Base-by-base conservation (phyloP, 2,329 filamentous ascomycete genomes). In the Paraphaeosphaeria minitans region DNA sequence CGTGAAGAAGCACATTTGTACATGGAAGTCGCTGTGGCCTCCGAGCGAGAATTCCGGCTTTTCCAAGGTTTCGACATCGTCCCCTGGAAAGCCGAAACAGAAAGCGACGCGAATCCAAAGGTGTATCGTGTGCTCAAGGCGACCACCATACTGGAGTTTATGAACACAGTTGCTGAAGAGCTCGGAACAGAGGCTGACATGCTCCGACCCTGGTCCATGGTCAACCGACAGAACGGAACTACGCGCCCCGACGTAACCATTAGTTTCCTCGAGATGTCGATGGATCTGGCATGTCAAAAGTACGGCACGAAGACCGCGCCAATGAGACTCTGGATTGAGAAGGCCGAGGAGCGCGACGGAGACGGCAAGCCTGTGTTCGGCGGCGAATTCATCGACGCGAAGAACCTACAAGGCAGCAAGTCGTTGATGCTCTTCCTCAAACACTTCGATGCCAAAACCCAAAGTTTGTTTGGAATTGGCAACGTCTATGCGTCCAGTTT, bases 181-280 rank as follows among this genome's bases (percentile, higher is more conserved):
- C 82, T 90, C 51, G 83, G 82, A 0, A 77, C 90, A 51, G 87
- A 93, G 46, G 82, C 89, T 0, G 87, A 87, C 57, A 85, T 86
- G 61, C 79, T 98, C 24, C 87, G 95, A 22, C 85, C 97, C 19
- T 99, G 95, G 96, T 87, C 92, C 55, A 97, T 99, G 93, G 95
- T 99, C 1, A 98, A 97, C 73, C 89, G 95, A 12, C 95, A 99
- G 76, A 99, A 99, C 75, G 97, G 97, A 78, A 99, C 95, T 0
- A 89, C 92, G 39, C 87, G 95, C 19, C 95, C 96, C 0, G 95
- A 99, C 73, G 89, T 92, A 58, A 91, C 93, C 0, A 87, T 99
- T 50, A 86, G 86, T 74, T 93, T 96, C 70, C 79, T 87, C 1
- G 84, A 89, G 5, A 89, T 92, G 75, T 93, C 77, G 3, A 71